These are phyloP conservation scores for Mycena vitilis DNA, from an alignment of 768 basidiomycete species.

Conservation along the genomic window DNA sequence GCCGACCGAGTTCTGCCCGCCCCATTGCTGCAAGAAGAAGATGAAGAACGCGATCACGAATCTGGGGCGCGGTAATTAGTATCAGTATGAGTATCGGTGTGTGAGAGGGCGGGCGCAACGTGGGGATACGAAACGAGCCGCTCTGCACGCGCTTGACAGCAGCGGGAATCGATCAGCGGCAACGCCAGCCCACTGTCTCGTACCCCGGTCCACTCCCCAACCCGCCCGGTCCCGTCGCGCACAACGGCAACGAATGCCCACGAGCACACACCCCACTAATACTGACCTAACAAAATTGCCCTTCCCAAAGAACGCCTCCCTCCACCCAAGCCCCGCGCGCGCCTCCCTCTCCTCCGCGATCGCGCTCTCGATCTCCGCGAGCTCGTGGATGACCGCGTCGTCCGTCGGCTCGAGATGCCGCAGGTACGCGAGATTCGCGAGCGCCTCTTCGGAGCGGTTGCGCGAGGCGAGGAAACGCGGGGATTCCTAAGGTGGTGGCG, in stretches of 20 bases:
- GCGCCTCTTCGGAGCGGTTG: constrained; percentile 64
- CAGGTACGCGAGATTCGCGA: constrained; percentile 72
- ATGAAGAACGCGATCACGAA: constrained; percentile 79
- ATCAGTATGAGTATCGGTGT: background rate
- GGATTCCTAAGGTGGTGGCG: constrained; percentile 62
- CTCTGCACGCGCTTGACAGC: no score
- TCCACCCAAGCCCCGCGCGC: constrained; percentile 70
- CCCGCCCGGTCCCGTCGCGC: no score
- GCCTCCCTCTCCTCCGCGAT: constrained; percentile 78
- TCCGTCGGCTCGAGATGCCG: constrained; percentile 58
- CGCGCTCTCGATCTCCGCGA: constrained; percentile 86
- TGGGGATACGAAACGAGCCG: background rate
- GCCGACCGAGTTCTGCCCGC: constrained; percentile 84
- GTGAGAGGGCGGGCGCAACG: background rate
- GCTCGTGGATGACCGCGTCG: constrained; percentile 64
- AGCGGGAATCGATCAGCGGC: no score
- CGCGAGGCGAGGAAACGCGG: constrained; percentile 83
- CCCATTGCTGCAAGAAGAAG: constrained; percentile 87
- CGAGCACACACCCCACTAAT: no score
- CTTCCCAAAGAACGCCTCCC: constrained; percentile 82
- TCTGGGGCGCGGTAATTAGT: no score
- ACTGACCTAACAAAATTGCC: constrained; percentile 73
- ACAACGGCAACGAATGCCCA: background rate
- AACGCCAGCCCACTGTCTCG: no score
- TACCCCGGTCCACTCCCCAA: no score